A percentile compares a stretch with the other conserved stretches of the same genome.
Conservation (phyloP, 208 protist species). For the Crithidia mellificae region DNA sequence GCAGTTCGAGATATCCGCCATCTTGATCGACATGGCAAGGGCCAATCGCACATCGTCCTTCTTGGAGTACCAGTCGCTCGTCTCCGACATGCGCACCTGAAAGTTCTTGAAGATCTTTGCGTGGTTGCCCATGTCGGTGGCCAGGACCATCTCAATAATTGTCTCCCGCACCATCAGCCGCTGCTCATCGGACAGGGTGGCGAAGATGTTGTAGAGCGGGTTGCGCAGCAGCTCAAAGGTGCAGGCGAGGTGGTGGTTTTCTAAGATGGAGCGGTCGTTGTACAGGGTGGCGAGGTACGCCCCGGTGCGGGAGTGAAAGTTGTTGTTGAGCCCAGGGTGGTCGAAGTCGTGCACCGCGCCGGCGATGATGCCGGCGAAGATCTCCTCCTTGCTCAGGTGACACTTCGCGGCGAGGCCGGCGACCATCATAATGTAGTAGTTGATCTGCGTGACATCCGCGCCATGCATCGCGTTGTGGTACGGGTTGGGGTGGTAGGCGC, state of each 20-base stretch:
- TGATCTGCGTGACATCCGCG: conserved; percentile 92
- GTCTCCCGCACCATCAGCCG: conserved; percentile 79
- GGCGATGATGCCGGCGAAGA: conserved; percentile 88
- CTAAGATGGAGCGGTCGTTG: conserved; percentile 93
- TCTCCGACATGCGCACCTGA: conserved; percentile 70
- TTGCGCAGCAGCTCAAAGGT: conserved; percentile 86
- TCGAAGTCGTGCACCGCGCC: conserved; percentile 96
- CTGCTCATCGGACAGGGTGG: conserved; percentile 74
- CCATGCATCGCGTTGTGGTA: conserved; percentile 94
- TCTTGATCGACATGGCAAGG: conserved; percentile 93
- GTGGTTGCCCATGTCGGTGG: conserved; percentile 95
- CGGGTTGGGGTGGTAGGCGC: conserved; percentile 88
- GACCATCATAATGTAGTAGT: conserved; percentile 92
- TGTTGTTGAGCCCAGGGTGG: conserved; percentile 97
- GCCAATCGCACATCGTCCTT: conserved; percentile 89
- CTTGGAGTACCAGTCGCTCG: conserved; percentile 69
- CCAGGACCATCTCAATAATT: conserved; percentile 92
- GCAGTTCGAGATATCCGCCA: conserved; percentile 95
- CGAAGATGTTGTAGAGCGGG: conserved; percentile 85
- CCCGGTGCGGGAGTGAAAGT: conserved; percentile 93
- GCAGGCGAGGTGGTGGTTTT: conserved; percentile 93
- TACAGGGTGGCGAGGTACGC: conserved; percentile 92
- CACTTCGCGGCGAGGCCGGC: conserved; percentile 73
- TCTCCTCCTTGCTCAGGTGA: conserved; percentile 84
- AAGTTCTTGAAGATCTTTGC: conserved; percentile 88